phyloP scores from a whole-genome alignment of 176 grass and related monocot genomes.

The Eragrostis nindensis region DNA sequence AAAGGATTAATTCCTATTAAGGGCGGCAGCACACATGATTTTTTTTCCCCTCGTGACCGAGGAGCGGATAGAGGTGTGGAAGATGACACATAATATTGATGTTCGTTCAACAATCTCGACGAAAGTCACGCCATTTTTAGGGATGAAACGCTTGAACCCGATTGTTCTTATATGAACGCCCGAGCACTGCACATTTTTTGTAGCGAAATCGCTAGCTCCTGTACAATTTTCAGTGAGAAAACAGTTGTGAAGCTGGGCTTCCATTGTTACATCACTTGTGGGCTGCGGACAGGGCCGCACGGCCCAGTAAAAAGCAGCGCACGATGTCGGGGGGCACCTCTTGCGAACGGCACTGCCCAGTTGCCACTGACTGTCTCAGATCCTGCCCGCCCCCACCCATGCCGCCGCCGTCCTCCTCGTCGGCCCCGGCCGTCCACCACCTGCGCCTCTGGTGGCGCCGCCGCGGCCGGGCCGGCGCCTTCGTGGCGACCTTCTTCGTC shows the following conservation, averaged over 20 bases:
- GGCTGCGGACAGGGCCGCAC: background rate
- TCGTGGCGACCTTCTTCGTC: slow-evolving; percentile 46
- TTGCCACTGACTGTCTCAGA: slow-evolving; percentile 22
- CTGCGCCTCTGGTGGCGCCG: slow-evolving; percentile 67
- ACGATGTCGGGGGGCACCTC: background rate
- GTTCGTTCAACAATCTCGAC: too few species aligned
- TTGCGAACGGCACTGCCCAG: background rate
- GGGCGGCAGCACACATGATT: background rate
- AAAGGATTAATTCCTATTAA: background rate
- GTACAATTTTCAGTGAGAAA: too few species aligned
- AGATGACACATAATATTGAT: too few species aligned
- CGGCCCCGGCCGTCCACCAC: slow-evolving; percentile 38
- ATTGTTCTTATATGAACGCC: too few species aligned
- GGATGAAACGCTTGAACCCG: too few species aligned
- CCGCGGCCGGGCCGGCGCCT: slow-evolving; percentile 46
- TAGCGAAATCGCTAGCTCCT: too few species aligned
- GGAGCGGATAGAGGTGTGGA: too few species aligned
- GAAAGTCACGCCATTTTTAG: too few species aligned
- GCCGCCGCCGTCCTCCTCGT: slow-evolving; percentile 24
- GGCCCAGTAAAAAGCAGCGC: background rate
- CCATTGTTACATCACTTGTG: background rate
- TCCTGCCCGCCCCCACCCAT: slow-evolving; percentile 32
- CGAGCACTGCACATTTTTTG: too few species aligned
- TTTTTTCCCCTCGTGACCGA: background rate
- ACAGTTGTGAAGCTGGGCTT: too few species aligned